Conservation (phyloP, 164 flowering plant genomes). For the Taxillus chinensis region DNA sequence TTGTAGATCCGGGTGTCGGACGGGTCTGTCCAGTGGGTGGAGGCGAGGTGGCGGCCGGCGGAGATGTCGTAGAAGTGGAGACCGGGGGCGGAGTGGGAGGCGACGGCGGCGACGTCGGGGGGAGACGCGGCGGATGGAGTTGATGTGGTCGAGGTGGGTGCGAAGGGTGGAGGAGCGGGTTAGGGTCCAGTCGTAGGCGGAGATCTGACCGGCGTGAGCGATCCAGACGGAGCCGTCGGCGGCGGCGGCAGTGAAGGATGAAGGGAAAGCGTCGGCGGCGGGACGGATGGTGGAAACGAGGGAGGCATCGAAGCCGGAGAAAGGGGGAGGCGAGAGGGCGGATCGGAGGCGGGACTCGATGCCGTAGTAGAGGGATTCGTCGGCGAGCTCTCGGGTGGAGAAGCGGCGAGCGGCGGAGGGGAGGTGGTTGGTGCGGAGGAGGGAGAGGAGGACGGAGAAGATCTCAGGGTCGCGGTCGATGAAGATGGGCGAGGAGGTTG, state of each 20-base stretch:
- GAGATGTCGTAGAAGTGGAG: conserved; percentile 65
- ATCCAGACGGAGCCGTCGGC: conserved; percentile 66
- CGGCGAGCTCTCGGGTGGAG: conserved; percentile 69
- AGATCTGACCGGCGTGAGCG: conserved; percentile 84
- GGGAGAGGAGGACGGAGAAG: conserved; percentile 77
- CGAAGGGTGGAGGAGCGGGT: conserved; percentile 48
- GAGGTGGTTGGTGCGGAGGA: conserved; percentile 68
- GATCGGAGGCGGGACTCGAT: conserved; percentile 54
- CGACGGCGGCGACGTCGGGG: conserved; percentile 55
- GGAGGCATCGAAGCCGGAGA: conserved; percentile 67
- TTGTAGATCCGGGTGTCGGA: conserved; percentile 67
- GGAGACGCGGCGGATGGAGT: conserved; percentile 48
- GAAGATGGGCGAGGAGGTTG: conserved; percentile 42
- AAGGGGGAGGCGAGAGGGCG: conserved; percentile 50
- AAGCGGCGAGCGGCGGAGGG: conserved; percentile 53
- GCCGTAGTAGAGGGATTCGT: conserved; percentile 79
- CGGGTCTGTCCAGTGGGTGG: conserved; percentile 69
- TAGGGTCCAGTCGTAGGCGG: conserved; percentile 62
- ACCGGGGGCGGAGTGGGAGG: conserved; percentile 54
- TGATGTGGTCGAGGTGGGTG: conserved; percentile 60
- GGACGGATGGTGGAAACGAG: conserved; percentile 51
- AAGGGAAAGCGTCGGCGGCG: conserved; percentile 42
- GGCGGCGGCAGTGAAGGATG: conserved; percentile 43
- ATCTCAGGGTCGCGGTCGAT: conserved; percentile 93
- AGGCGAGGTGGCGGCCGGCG: conserved; percentile 41